Evolutionary conservation across 805 yeast genomes (phyloP).

Genomic region (Schizosaccharomyces japonicus): DNA sequence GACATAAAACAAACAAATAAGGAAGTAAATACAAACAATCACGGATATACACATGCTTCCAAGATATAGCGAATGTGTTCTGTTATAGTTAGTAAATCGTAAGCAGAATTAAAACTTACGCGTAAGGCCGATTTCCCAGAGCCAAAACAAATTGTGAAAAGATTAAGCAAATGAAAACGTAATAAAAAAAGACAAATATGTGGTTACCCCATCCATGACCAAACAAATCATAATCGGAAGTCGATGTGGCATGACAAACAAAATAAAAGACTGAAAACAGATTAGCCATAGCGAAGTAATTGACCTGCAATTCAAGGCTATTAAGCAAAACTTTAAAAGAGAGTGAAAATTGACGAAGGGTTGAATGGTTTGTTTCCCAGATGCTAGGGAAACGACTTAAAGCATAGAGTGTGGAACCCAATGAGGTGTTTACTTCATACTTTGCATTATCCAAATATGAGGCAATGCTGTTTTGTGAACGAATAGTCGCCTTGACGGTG

Average conservation of each 20-base stretch:
- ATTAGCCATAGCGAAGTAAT: constrained; percentile 83
- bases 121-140: constrained; percentile 84
- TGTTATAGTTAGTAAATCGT: no score
- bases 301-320: constrained; percentile 43
- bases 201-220: constrained; percentile 8
- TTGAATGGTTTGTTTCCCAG: constrained; percentile 52
- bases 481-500: constrained; percentile 77
- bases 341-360: constrained; percentile 40
- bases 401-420: constrained; percentile 81
- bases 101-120: constrained; percentile 16
- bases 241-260: constrained; percentile 60
- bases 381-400: constrained; percentile 52
- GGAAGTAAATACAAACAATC: background rate
- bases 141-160: constrained; percentile 39
- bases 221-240: constrained; percentile 26
- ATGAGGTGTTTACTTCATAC: constrained; percentile 91
- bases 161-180: background rate
- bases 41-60: background rate
- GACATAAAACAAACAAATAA: background rate
- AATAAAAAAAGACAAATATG: constrained; percentile 6
- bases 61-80: constrained; percentile 13
- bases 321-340: constrained; percentile 66
- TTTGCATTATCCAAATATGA: constrained; percentile 80
- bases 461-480: constrained; percentile 69
- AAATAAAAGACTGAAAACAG: constrained; percentile 69